Base-by-base conservation (phyloP, 2,329 filamentous ascomycete genomes). In the Penicillium crustosum region DNA sequence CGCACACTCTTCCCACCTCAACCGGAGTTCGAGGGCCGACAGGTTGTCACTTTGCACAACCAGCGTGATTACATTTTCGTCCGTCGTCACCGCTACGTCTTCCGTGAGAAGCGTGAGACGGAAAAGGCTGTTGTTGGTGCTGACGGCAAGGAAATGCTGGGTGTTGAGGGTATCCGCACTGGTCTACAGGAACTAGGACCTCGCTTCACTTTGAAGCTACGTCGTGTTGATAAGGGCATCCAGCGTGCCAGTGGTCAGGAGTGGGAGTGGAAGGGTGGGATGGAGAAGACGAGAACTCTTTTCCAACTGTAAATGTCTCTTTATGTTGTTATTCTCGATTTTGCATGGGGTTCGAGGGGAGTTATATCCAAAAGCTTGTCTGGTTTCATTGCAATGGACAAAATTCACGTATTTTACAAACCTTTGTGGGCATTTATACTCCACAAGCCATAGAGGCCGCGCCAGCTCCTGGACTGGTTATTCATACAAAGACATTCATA, bases 31-130 rank as follows among this genome's bases (percentile, higher is more conserved):
- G 83, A 89, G 65, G 93, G 93, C 5, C 82, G 93, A 25, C 93
- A 97, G 70, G 93, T 97, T 1, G 86, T 97, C 9, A 97, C 93
- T 0, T 78, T 97, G 52, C 92, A 97, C 76, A 97, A 97, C 68
- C 93, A 96, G 79, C 88, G 93, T 62, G 93, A 97, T 75, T 97
- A 93, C 75, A 94, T 97, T 67, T 99, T 99, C 74, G 83, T 97
- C 51, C 83, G 94, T 6, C 82, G 93, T 38, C 93, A 97, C 75
- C 83, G 94, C 47, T 99, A 99, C 70, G 84, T 96, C 1, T 97
- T 99, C 78, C 85, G 94, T 15, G 91, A 97, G 59, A 96, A 94
- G 79, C 83, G 89, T 12, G 82, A 86, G 55, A 92, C 88, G 0
- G 94, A 97, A 78, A 97, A 96, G 80, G 88, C 86, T 55, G 90